These are phyloP conservation scores for Golubevia sp. DNA, from an alignment of 1,284 basidiomycete species.

Conservation along the genomic window DNA sequence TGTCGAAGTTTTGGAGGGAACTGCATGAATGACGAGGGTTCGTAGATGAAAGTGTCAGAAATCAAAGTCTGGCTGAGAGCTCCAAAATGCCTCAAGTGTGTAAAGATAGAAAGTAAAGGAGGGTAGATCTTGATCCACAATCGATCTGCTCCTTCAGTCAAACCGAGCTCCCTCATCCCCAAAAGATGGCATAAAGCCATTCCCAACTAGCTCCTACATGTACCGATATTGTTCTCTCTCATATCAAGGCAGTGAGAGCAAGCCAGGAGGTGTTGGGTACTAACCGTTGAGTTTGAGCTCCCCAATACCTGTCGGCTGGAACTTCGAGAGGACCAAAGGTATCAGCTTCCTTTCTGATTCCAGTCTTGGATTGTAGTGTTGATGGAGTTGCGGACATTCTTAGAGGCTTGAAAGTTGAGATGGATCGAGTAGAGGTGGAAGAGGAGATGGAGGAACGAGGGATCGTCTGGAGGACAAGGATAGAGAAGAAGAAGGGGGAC, in stretches of 20 bases:
- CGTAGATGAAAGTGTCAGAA: background rate
- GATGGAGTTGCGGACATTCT: background rate
- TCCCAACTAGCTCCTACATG: too few relatives aligned
- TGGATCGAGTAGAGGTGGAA: too few relatives aligned
- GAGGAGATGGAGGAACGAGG: too few relatives aligned
- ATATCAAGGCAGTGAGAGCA: background rate
- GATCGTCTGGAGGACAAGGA: too few relatives aligned
- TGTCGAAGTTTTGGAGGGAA: constrained; percentile 97
- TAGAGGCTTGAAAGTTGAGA: background rate
- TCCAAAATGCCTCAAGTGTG: constrained; percentile 8
- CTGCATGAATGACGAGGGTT: constrained; percentile 61
- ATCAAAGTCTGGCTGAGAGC: constrained; percentile 9
- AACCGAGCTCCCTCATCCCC: too few relatives aligned
- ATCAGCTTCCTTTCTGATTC: constrained; percentile 63
- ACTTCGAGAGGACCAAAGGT: constrained; percentile 93
- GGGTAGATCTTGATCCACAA: background rate
- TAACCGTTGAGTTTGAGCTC: constrained; percentile 94
- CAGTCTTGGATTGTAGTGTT: background rate
- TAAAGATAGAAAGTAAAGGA: constrained; percentile 6
- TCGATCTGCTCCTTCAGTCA: background rate
- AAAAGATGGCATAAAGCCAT: too few relatives aligned
- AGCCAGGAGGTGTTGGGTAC: constrained; percentile 19
- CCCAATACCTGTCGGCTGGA: constrained; percentile 94
- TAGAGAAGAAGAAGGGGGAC: too few relatives aligned
- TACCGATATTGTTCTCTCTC: too few relatives aligned